Evolutionary conservation across 2,329 filamentous ascomycete species (phyloP).

Genomic region (Fusarium sp.): DNA sequence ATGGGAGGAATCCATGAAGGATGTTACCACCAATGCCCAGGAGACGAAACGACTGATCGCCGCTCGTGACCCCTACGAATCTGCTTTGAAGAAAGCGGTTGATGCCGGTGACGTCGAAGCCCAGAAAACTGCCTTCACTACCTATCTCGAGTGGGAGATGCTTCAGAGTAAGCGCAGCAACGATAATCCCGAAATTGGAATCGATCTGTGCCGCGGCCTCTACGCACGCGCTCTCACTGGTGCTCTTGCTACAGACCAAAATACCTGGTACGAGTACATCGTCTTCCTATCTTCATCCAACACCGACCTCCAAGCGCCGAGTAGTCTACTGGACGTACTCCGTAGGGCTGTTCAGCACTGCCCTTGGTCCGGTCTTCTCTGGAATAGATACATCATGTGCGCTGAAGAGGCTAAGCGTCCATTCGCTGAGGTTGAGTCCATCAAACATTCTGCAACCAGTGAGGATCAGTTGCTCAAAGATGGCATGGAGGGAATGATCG

Average conservation of each 20-base stretch:
- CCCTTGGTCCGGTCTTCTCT: slow-evolving; percentile 90
- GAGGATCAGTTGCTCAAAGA: slow-evolving; percentile 86
- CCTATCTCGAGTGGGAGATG: slow-evolving; percentile 90
- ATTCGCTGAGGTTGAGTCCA: slow-evolving; percentile 84
- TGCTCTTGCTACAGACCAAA: slow-evolving; percentile 78
- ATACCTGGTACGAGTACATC: slow-evolving; percentile 85
- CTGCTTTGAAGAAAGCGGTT: slow-evolving; percentile 70
- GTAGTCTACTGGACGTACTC: slow-evolving; percentile 73
- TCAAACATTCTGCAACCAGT: slow-evolving; percentile 92
- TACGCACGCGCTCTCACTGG: slow-evolving; percentile 81
- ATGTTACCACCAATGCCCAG: slow-evolving; percentile 71
- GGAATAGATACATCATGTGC: slow-evolving; percentile 88
- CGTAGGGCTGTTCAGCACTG: slow-evolving; percentile 89
- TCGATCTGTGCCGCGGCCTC: slow-evolving; percentile 71
- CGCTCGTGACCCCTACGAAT: slow-evolving; percentile 75
- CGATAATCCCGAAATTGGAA: slow-evolving; percentile 57
- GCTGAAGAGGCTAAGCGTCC: slow-evolving; percentile 82
- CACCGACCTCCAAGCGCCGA: slow-evolving; percentile 54
- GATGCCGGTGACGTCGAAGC: slow-evolving; percentile 67
- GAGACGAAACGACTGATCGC: slow-evolving; percentile 71
- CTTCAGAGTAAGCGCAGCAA: slow-evolving; percentile 65
- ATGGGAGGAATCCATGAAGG: slow-evolving; percentile 81
- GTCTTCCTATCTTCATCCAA: slow-evolving; percentile 73
- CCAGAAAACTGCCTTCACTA: slow-evolving; percentile 63
- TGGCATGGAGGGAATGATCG: slow-evolving; percentile 87